Base-by-base conservation (phyloP, 169 alveolate genomes). In the Plasmodium knowlesi region DNA sequence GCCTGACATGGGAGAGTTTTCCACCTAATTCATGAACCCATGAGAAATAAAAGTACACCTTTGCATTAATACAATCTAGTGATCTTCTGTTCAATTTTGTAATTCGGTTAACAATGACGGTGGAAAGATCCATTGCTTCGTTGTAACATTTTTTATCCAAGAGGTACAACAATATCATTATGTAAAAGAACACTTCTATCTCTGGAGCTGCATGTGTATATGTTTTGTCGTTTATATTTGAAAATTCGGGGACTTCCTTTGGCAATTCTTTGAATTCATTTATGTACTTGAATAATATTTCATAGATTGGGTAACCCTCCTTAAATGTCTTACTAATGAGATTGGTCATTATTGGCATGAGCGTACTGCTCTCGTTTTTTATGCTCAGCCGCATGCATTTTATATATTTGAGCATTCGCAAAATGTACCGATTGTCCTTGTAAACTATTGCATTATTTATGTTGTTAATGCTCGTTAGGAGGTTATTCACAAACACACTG, bases 21-120 rank as follows among this genome's bases (percentile, higher is more conserved):
- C 98, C 98, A 14, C 98, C 97, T 83, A 97, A 94, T 79, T 98
- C 99, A 82, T 96, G 97, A n/a, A 95, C 96, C 82, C 98, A 95
- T 34, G 98, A 96, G 89, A 95, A 96, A 93, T 96, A 97, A 95
- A 97, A 98, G 84, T 96, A 93, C 2, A 97, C 95, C 71, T 97
- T 96, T 12, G 98, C 96, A 72, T 85, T 86, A 19, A 97, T 93
- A 81, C 95, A 97, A 86, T 98, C 99, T 84, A 98, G 92, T 10
- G 98, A 95, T 88, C 96, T 83, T 82, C 92, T 93, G 72, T 95
- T 96, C 92, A 95, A 22, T 43, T 93, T 95, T 72, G 94, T 88
- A 67, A 96, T 92, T 43, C 95, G 80, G 46, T 96, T 43, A 16
- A 96, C 96, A 72, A 96, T 82, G 3, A 50, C 28, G 5, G 80